Evolutionary conservation across 2,329 filamentous ascomycete genomes (phyloP), one percentile per base, ranked within the genome.

Genomic region (Botrytis porri): DNA sequence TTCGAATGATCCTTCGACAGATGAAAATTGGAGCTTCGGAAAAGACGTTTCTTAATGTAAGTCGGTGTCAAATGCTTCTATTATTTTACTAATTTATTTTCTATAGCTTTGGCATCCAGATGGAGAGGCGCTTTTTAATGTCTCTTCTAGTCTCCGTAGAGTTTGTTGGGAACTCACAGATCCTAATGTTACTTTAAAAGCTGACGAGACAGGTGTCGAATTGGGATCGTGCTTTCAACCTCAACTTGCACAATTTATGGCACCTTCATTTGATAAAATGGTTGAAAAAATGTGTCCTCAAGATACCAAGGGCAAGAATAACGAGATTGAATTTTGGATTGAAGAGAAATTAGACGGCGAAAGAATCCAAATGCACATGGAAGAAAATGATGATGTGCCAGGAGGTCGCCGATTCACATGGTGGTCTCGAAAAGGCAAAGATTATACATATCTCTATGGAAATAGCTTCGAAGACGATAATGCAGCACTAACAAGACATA

Each of bases 281-380:
- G 89, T 97, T 1, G 85, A 89, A 29, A 90, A 87, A 71, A 82
- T 91, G 82, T 88, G 89, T 3, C 54, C 64, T 25, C 41, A 51
- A 43, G 41, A 22, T 43, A 37, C 29, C n/a, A 7, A n/a, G n/a
- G 85, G 87, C 0, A 91, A 89, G 0, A 88, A 91, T 37, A 90
- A 93, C 0, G 90, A 97, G 70, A 85, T 87, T 0, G 89, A 92
- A 14, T 99, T 97, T 80, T 98, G 95, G 94, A 96, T 98, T 65
- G 96, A 99, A 81, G 96, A 99, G 83, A 99, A 99, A 82, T 85
- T 99, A 14, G 96, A 99, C 77, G 96, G 96, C 1, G 96, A 99
- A 83, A 89, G 96, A 39, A 98, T 99, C 91, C 96, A 99, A 81
- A 87, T 99, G 80, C 96, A 99, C 81, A 95, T 98, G 92, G 82